Base-by-base conservation (phyloP, 202 grass and related monocot genomes). In the Eragrostis tef region DNA sequence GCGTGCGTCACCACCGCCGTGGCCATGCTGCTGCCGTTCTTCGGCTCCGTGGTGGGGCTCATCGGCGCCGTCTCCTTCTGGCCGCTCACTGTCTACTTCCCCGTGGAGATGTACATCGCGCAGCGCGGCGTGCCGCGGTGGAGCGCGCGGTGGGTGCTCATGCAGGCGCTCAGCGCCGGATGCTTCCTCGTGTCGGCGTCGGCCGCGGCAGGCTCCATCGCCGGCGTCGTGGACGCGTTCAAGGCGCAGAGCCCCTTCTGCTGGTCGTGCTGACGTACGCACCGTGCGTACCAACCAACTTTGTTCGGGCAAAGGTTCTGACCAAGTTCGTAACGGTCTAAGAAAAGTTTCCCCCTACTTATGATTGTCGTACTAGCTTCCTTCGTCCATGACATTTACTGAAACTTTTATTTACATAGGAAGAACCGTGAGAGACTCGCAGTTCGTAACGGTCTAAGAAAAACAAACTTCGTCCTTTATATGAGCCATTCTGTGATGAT, bases 1-100 rank as follows among this genome's bases (percentile, higher is more conserved):
- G 91, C 90, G 20, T 64, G 80, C 51, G 25, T 93, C 11, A 90
- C 91, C 6, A 93, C 91, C 20, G 59, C 79, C 20, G 60, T 93
- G 15, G 67, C 91, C 15, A 93, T 90, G 87, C 36, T 87, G 48
- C 60, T 90, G 3, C 91, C 91, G 2, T 93, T 86, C 85, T 93
- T 90, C 78, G 87, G 87, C 73, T 73, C 79, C 65, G 73, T 91
- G 13, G 81, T 91, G 0, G 89, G 86, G 3, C 73, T 91, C 27
- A 82, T 91, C 34, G 89, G 89, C 21, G 89, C 85, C 0, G 36
- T 91, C 7, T 79, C 80, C 15, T 88, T 88, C 74, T 88, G 80
- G 80, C 86, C 59, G 41, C 65, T 68, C 62, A 65, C 62, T 7
- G 62, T 65, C 2, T 65, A 65, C 62, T 65, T 65, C 62, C 86